A percentile compares a stretch with the other conserved stretches of the same genome.
Conservation (phyloP, 768 basidiomycete genomes). For the Suillus tomentosus region DNA sequence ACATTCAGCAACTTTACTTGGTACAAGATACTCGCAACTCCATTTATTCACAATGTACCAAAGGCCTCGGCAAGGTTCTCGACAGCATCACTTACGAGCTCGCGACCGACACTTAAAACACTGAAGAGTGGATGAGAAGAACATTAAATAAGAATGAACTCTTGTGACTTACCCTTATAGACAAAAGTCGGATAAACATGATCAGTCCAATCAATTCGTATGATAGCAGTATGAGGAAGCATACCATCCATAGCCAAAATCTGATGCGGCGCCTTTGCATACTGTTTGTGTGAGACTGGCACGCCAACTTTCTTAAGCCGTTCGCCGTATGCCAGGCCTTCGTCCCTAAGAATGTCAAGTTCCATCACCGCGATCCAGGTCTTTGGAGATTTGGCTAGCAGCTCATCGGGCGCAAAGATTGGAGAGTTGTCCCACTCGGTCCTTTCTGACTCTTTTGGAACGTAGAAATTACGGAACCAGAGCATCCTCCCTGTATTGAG, state of each 20-base stretch:
- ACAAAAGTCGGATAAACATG: neutral
- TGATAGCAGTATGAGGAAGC: conserved; percentile 22
- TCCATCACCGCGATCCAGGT: conserved; percentile 72
- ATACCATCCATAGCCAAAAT: conserved; percentile 76
- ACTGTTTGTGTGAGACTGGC: conserved; percentile 54
- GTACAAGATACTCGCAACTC: conserved; percentile 4
- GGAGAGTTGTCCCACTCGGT: conserved; percentile 74
- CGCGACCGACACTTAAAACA: conserved; percentile 38
- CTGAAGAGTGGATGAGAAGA: conserved; percentile 29
- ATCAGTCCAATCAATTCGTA: conserved; percentile 6
- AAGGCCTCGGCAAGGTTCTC: conserved; percentile 37
- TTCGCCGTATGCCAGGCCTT: conserved; percentile 65
- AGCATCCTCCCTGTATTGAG: conserved; percentile 64
- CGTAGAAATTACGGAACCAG: conserved; percentile 73
- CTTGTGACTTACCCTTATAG: conserved; percentile 25
- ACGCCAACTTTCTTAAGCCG: conserved; percentile 57
- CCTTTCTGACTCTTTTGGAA: conserved; percentile 61
- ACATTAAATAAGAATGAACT: neutral
- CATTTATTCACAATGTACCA: conserved; percentile 16
- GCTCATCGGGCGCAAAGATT: conserved; percentile 61
- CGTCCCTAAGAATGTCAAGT: conserved; percentile 68
- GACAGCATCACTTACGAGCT: conserved; percentile 41
- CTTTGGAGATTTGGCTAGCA: conserved; percentile 52
- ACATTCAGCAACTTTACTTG: neutral
- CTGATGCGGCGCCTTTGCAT: conserved; percentile 68